Evolutionary conservation across 169 alveolate genomes (phyloP).

Genomic region (Eimeria praecox): DNA sequence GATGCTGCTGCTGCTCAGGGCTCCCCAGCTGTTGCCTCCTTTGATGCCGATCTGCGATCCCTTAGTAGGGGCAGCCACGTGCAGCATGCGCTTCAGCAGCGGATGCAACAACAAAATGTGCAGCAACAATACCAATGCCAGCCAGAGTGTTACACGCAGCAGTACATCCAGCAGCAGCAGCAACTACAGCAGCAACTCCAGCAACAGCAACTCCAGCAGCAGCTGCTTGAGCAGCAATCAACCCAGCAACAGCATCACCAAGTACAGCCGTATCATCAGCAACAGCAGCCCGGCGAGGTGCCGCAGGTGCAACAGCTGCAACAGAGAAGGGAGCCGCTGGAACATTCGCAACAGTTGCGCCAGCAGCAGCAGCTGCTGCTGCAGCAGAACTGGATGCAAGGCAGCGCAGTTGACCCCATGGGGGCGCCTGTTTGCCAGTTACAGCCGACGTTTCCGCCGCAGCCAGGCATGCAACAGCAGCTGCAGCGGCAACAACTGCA

Average conservation of each 20-base stretch:
- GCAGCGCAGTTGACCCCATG: neutral
- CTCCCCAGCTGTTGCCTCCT: constrained; percentile 44
- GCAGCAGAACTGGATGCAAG: constrained; percentile 44
- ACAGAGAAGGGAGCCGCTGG: neutral
- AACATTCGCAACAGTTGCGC: neutral
- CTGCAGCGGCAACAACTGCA: constrained; percentile 5
- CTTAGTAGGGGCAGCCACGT: neutral
- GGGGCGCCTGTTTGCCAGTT: neutral
- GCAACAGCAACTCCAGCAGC: neutral
- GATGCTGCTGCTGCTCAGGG: neutral
- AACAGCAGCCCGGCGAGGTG: neutral
- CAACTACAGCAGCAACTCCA: constrained; percentile 6
- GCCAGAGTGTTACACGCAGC: neutral
- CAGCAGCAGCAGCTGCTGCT: constrained; percentile 42
- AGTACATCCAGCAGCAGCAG: constrained; percentile 8
- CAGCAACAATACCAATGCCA: neutral
- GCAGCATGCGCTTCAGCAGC: constrained; percentile 45
- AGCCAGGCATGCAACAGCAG: neutral
- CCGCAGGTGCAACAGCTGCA: constrained; percentile 33
- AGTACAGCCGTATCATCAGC: neutral
- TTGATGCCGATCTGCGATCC: constrained; percentile 35
- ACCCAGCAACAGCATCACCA: neutral
- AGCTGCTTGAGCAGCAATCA: neutral
- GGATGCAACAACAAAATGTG: neutral
- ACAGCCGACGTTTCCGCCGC: neutral